These are phyloP conservation scores for Heteromeles arbutifolia DNA, from an alignment of 306 rosid genomes.

Conservation along the genomic window DNA sequence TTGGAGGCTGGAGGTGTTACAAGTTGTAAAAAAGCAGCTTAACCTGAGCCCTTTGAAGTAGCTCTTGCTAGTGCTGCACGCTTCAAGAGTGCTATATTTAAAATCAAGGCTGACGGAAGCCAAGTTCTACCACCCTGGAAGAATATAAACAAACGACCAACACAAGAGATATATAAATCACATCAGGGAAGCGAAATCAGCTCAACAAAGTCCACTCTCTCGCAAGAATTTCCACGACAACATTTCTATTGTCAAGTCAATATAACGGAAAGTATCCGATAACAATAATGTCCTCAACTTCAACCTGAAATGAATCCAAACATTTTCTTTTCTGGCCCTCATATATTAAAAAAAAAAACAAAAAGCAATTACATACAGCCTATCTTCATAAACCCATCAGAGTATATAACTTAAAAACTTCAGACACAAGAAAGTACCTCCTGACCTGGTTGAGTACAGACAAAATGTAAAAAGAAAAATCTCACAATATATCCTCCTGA, in stretches of 20 bases:
- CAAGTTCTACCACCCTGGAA: too few relatives aligned
- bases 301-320: slow-evolving; percentile 5
- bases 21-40: too few relatives aligned
- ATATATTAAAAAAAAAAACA: too few relatives aligned
- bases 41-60: too few relatives aligned
- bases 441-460: slow-evolving; percentile 25
- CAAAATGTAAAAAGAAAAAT: slow-evolving; percentile 7
- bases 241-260: neutral
- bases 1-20: too few relatives aligned
- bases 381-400: slow-evolving; percentile 22
- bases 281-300: neutral
- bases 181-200: neutral
- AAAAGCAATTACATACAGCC: slow-evolving; percentile 1
- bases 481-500: slow-evolving; percentile 29
- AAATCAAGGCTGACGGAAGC: too few relatives aligned
- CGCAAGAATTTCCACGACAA: too few relatives aligned
- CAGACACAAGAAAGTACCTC: slow-evolving; percentile 26
- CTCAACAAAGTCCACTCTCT: too few relatives aligned
- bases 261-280: neutral
- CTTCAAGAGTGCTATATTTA: too few relatives aligned
- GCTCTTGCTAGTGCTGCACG: too few relatives aligned
- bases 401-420: slow-evolving; percentile 30
- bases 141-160: too few relatives aligned
- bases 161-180: neutral
- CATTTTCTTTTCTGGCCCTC: neutral